Percentiles rank a stretch among this genome's conserved stretches.
These are phyloP conservation scores for Melastoma malabathricum DNA, from an alignment of 345 rosid species.

Conservation along the genomic window DNA sequence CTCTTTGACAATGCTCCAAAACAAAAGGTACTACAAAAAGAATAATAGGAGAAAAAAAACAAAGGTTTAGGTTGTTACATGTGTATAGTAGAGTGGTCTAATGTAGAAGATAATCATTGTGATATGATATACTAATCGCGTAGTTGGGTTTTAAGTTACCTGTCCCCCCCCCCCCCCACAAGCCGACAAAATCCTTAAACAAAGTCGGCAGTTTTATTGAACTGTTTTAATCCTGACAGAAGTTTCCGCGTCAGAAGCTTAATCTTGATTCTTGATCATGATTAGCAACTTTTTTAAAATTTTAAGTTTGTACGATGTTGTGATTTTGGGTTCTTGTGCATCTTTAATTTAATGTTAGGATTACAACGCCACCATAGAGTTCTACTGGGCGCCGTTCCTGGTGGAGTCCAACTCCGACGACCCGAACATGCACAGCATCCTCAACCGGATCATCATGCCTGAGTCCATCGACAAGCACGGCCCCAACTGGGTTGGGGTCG, in stretches of 20 bases:
- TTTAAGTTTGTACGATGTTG: background rate
- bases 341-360: conserved; percentile 26
- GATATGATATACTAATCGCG: too few relatives aligned
- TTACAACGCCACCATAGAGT: conserved; percentile 85
- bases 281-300: background rate
- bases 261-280: too few relatives aligned
- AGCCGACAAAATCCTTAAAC: too few relatives aligned
- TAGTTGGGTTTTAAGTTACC: too few relatives aligned
- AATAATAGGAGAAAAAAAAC: too few relatives aligned
- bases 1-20: too few relatives aligned
- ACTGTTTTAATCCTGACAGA: too few relatives aligned
- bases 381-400: conserved; percentile 94
- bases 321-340: too few relatives aligned
- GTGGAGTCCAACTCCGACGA: conserved; percentile 91
- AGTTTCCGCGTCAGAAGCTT: too few relatives aligned
- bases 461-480: conserved; percentile 81
- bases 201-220: too few relatives aligned
- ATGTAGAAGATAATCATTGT: background rate
- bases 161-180: too few relatives aligned
- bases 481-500: conserved; percentile 67
- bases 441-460: conserved; percentile 68
- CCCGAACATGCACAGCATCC: conserved; percentile 54
- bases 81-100: background rate
- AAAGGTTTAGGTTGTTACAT: background rate
- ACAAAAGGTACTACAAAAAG: too few relatives aligned